Evolutionary conservation across 495 filamentous ascomycete species (phyloP).

Genomic region (Daldinia loculata): DNA sequence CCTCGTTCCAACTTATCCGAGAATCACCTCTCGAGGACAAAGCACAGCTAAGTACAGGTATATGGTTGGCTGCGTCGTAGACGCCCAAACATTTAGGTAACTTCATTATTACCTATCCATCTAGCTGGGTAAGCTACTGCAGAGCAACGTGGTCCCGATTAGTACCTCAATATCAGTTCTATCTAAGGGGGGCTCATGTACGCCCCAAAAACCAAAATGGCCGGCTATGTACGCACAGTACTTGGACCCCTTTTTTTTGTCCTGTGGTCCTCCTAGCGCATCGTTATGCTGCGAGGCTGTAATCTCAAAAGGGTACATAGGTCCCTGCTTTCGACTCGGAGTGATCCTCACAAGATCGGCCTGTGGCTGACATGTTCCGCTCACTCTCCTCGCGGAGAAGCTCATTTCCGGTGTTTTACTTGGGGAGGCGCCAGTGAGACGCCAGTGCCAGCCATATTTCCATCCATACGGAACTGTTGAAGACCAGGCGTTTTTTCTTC

Average conservation of each 20-base stretch:
- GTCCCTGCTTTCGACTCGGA: constrained; percentile 10
- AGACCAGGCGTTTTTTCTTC: constrained; percentile 1
- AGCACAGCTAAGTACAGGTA: constrained; percentile 10
- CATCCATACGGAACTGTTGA: constrained; percentile 12
- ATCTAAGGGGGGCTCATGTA: constrained; percentile 23
- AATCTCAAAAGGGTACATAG: constrained; percentile 7
- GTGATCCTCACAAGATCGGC: constrained; percentile 25
- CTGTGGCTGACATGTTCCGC: constrained; percentile 13
- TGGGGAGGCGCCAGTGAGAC: constrained; percentile 24
- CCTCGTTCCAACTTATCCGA: constrained; percentile 9
- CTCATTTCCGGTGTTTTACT: constrained; percentile 42
- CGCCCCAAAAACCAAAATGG: constrained; percentile 10
- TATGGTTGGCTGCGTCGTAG: constrained; percentile 25
- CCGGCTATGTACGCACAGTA: background rate
- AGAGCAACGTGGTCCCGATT: constrained; percentile 27
- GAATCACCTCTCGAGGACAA: constrained; percentile 11
- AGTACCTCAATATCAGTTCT: constrained; percentile 3
- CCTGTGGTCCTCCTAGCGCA: background rate
- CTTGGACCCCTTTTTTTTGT: background rate
- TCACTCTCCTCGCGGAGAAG: constrained; percentile 24
- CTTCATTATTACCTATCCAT: background rate
- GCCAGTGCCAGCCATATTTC: constrained; percentile 31
- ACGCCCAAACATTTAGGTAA: constrained; percentile 14
- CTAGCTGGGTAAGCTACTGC: constrained; percentile 16
- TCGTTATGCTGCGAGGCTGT: constrained; percentile 28